Conservation (phyloP, 1,284 basidiomycete genomes). For the Mycena sp. region DNA sequence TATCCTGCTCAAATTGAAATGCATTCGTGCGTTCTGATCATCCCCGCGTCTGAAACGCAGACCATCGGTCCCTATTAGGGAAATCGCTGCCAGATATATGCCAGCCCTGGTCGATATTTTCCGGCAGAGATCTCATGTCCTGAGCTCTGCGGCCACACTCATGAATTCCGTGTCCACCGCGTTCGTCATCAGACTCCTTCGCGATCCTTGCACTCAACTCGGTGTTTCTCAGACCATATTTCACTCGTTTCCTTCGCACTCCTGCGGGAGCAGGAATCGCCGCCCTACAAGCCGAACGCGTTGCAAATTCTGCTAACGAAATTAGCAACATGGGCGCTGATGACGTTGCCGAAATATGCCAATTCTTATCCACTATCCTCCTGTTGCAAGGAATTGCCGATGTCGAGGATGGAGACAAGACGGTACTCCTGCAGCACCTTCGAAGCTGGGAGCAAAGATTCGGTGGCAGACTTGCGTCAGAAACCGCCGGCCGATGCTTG, state of each 20-base stretch:
- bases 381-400: conserved; percentile 45
- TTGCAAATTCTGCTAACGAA: conserved; percentile 34
- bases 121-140: conserved; percentile 34
- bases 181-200: too few relatives aligned
- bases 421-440: conserved; percentile 42
- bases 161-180: conserved; percentile 46
- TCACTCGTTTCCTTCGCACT: conserved; percentile 46
- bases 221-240: conserved; percentile 45
- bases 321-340: conserved; percentile 33
- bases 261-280: conserved; percentile 43
- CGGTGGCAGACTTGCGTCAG: conserved; percentile 38
- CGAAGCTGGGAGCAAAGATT: conserved; percentile 41
- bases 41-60: background rate
- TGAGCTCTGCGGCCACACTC: conserved; percentile 40
- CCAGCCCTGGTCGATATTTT: conserved; percentile 44
- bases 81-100: conserved; percentile 50
- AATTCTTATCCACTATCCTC: conserved; percentile 51
- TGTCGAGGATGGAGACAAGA: conserved; percentile 42
- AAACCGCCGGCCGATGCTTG: conserved; percentile 46
- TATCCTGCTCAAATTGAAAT: conserved; percentile 27
- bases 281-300: conserved; percentile 47
- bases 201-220: too few relatives aligned
- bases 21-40: conserved; percentile 31
- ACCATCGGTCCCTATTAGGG: conserved; percentile 34
- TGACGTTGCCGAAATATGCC: conserved; percentile 45